These are phyloP conservation scores for Candida alai DNA, from an alignment of 805 yeast genomes.

Conservation along the genomic window DNA sequence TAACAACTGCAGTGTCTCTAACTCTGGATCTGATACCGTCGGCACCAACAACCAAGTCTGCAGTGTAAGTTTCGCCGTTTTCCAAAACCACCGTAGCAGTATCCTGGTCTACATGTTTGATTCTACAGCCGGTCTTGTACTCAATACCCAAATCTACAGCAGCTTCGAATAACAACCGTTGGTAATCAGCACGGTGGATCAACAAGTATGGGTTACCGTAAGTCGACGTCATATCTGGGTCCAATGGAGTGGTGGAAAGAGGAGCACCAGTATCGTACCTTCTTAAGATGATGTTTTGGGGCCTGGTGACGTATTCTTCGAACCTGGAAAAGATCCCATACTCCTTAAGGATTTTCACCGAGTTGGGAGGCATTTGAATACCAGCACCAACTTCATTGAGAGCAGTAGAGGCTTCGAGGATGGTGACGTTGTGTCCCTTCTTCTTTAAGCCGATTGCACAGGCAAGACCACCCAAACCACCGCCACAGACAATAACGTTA, in stretches of 20 bases:
- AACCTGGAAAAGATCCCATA: conserved; percentile 17
- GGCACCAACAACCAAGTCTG: conserved; percentile 26
- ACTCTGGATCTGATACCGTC: conserved; percentile 25
- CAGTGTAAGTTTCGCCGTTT: conserved; percentile 18
- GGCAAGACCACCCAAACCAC: conserved; percentile 28
- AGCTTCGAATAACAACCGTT: conserved; percentile 17
- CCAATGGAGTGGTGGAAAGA: conserved; percentile 17
- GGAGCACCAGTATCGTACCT: conserved; percentile 19
- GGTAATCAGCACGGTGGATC: conserved; percentile 25
- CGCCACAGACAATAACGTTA: conserved; percentile 16
- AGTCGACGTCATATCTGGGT: conserved; percentile 13
- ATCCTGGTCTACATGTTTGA: conserved; percentile 18
- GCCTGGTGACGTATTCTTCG: conserved; percentile 13
- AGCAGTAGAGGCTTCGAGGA: conserved; percentile 22
- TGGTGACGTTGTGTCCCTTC: conserved; percentile 21
- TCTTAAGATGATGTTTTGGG: conserved; percentile 12
- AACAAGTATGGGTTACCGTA: conserved; percentile 19
- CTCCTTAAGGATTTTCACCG: conserved; percentile 18
- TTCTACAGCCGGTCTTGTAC: conserved; percentile 12
- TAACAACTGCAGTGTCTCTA: conserved; percentile 15
- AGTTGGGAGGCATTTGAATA: conserved; percentile 28
- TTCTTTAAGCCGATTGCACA: conserved; percentile 21
- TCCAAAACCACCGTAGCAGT: conserved; percentile 20
- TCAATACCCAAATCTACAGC: conserved; percentile 18
- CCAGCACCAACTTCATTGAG: conserved; percentile 31